A percentile compares a stretch with the other conserved stretches of the same genome.
phyloP scores from a whole-genome alignment of 305 asterid species.

The Ilex paraguariensis region DNA sequence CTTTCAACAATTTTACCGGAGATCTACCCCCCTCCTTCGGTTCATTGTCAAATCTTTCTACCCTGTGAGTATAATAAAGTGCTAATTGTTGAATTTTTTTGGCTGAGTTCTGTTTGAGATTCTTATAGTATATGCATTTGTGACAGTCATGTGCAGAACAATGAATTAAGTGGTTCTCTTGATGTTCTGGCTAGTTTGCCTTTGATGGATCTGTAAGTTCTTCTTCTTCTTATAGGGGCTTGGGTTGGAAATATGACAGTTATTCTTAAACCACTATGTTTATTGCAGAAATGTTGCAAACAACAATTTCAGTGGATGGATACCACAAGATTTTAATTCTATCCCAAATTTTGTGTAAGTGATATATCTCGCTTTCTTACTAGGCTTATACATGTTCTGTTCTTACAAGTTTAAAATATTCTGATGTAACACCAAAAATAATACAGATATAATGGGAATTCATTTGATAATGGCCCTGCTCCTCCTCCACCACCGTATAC shows the following conservation, averaged over 20 bases:
- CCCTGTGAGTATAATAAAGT: constrained; percentile 59
- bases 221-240: neutral
- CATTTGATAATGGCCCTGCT: constrained; percentile 82
- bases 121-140: constrained; percentile 18
- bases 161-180: constrained; percentile 79
- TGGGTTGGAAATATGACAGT: neutral
- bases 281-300: constrained; percentile 84
- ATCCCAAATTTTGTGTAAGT: constrained; percentile 80
- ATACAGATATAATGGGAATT: constrained; percentile 73
- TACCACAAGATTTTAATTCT: constrained; percentile 69
- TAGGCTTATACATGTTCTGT: too few species aligned
- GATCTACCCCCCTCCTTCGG: constrained; percentile 78
- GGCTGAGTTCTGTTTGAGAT: constrained; percentile 14
- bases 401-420: neutral
- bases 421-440: neutral
- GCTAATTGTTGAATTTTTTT: constrained; percentile 8
- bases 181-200: constrained; percentile 67
- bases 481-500: constrained; percentile 90
- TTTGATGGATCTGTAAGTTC: constrained; percentile 71
- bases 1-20: constrained; percentile 79
- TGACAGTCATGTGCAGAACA: constrained; percentile 72
- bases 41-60: constrained; percentile 71
- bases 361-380: neutral
- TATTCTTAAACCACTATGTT: neutral
- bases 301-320: constrained; percentile 88